Evolutionary conservation across 495 filamentous ascomycete genomes (phyloP).

Genomic region (Penicillium egyptiacum): DNA sequence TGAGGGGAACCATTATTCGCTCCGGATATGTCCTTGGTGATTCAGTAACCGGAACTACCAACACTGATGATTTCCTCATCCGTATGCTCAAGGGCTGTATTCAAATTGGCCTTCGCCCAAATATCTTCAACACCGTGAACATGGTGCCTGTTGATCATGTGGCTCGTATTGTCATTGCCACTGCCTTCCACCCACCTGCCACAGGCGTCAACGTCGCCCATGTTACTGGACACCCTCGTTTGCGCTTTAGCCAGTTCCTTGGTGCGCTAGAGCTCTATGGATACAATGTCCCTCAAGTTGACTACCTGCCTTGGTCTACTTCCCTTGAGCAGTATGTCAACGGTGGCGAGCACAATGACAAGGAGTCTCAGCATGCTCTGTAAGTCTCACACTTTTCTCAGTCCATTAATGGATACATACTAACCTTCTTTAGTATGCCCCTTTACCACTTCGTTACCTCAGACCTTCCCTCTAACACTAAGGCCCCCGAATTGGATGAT

Average conservation of each 20-base stretch:
- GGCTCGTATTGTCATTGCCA: slow-evolving; percentile 71
- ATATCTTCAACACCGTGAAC: slow-evolving; percentile 87
- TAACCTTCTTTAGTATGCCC: slow-evolving; percentile 55
- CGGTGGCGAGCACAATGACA: slow-evolving; percentile 55
- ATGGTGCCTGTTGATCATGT: slow-evolving; percentile 87
- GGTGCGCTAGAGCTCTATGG: slow-evolving; percentile 71
- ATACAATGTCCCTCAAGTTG: slow-evolving; percentile 67
- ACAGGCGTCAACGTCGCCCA: slow-evolving; percentile 63
- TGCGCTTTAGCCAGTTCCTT: slow-evolving; percentile 77
- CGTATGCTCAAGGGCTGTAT: slow-evolving; percentile 88
- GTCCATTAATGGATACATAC: slow-evolving; percentile 7
- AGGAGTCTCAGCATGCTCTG: slow-evolving; percentile 66
- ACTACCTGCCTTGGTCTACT: slow-evolving; percentile 56
- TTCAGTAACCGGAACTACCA: slow-evolving; percentile 66
- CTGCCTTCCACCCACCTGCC: slow-evolving; percentile 59
- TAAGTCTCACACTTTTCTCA: slow-evolving; percentile 24
- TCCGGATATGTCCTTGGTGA: slow-evolving; percentile 88
- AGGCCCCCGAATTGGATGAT: slow-evolving; percentile 80
- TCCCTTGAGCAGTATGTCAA: slow-evolving; percentile 64
- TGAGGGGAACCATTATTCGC: slow-evolving; percentile 73
- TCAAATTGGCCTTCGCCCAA: slow-evolving; percentile 69
- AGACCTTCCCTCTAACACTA: slow-evolving; percentile 74
- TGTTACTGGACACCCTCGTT: slow-evolving; percentile 76
- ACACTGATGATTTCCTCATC: slow-evolving; percentile 90
- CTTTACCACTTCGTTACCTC: slow-evolving; percentile 81